Conservation (phyloP, 2,329 filamentous ascomycete species). For the Colletotrichum tofieldiae region DNA sequence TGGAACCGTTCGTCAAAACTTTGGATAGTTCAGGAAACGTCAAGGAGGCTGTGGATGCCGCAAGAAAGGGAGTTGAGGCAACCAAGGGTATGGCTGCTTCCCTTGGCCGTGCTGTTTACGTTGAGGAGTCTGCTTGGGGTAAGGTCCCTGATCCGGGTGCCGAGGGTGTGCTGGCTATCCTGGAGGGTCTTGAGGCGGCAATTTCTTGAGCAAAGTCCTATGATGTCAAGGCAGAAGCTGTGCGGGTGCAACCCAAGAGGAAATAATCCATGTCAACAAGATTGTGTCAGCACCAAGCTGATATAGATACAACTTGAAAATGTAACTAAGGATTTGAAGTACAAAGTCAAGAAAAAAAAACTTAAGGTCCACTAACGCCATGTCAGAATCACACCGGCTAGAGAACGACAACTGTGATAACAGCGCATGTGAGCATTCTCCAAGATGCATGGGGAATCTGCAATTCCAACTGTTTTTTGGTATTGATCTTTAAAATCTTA, state of each 20-base stretch:
- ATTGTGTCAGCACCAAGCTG: too few relatives aligned
- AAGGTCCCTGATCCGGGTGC: too few relatives aligned
- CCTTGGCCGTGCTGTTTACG: too few relatives aligned
- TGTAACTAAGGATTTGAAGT: neutral
- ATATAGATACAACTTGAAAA: neutral
- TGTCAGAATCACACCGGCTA: neutral
- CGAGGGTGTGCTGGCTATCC: too few relatives aligned
- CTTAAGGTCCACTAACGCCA: neutral
- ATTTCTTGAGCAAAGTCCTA: too few relatives aligned
- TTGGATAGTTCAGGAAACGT: too few relatives aligned
- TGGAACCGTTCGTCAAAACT: too few relatives aligned
- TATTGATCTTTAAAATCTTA: constrained; percentile 21
- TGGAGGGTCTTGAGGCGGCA: too few relatives aligned
- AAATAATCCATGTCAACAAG: neutral
- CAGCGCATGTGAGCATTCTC: neutral
- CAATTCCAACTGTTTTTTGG: neutral
- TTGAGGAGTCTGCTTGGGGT: too few relatives aligned
- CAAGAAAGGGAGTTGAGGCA: too few relatives aligned
- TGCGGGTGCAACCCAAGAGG: neutral
- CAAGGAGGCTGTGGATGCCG: too few relatives aligned
- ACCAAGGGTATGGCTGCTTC: too few relatives aligned
- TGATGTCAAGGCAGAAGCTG: neutral
- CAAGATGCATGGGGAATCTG: neutral
- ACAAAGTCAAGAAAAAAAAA: neutral
- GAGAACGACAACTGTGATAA: neutral